These are phyloP conservation scores for Entomortierella beljakovae DNA, from an alignment of 192 early-diverging fungal genomes.

Conservation along the genomic window DNA sequence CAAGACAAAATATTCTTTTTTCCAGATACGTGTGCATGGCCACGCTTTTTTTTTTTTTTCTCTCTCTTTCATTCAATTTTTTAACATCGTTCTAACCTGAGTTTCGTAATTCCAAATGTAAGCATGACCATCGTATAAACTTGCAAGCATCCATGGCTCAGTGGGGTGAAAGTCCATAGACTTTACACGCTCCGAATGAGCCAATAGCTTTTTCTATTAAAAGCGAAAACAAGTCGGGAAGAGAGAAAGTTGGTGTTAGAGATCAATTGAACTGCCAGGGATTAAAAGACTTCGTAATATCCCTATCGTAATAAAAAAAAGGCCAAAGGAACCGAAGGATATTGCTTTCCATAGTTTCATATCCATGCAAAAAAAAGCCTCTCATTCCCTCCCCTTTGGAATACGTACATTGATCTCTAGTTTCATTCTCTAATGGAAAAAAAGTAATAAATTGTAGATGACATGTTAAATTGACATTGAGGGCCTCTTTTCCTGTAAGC, in stretches of 20 bases:
- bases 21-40: too few species aligned
- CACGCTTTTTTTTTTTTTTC: too few species aligned
- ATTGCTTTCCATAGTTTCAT: too few species aligned
- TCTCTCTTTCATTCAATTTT: not conserved
- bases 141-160: constrained; percentile 98
- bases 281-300: too few species aligned
- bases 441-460: not conserved
- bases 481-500: too few species aligned
- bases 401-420: constrained; percentile 57
- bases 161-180: constrained; percentile 98
- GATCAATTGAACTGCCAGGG: not conserved
- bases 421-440: constrained; percentile 46
- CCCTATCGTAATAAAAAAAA: too few species aligned
- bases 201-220: constrained; percentile 65
- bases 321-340: too few species aligned
- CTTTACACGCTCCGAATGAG: constrained; percentile 95
- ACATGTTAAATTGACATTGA: not conserved
- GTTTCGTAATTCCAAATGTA: constrained; percentile 99
- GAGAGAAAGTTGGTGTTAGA: not conserved
- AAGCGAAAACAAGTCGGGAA: not conserved
- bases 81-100: constrained; percentile 79
- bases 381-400: too few species aligned
- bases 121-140: constrained; percentile 95
- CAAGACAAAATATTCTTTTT: too few species aligned
- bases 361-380: too few species aligned